Percentiles rank a stretch among this genome's conserved stretches.
Evolutionary conservation across 768 basidiomycete genomes (phyloP).

Genomic region (Kockovaella imperatae): DNA sequence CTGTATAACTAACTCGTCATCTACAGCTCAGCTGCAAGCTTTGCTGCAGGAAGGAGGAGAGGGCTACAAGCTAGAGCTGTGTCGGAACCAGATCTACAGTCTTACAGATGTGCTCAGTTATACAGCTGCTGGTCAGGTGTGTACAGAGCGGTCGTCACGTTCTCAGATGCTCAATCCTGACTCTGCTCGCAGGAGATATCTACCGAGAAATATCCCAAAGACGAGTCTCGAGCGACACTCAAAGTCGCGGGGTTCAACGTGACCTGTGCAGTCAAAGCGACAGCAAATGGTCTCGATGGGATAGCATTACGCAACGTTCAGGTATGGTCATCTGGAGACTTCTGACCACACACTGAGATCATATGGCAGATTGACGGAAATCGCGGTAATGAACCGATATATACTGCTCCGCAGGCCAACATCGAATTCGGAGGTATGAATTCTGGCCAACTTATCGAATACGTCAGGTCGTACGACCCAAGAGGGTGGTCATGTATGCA

Average conservation of each 20-base stretch:
- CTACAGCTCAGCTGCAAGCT: slow-evolving; percentile 22
- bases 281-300: slow-evolving; percentile 52
- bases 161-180: not conserved
- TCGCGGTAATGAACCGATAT: slow-evolving; percentile 51
- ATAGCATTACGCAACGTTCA: slow-evolving; percentile 65
- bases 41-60: slow-evolving; percentile 20
- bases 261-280: slow-evolving; percentile 58
- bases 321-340: slow-evolving; percentile 23
- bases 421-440: slow-evolving; percentile 79
- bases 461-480: slow-evolving; percentile 66
- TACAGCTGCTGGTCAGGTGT: slow-evolving; percentile 50
- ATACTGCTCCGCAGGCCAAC: slow-evolving; percentile 61
- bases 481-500: slow-evolving; percentile 78
- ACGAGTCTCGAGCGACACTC: slow-evolving; percentile 59
- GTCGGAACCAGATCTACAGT: slow-evolving; percentile 57
- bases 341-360: not conserved
- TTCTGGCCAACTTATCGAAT: slow-evolving; percentile 64
- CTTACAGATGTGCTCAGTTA: slow-evolving; percentile 63
- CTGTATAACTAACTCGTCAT: slow-evolving; percentile 26
- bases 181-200: slow-evolving; percentile 61
- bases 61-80: slow-evolving; percentile 63
- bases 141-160: not conserved
- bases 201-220: slow-evolving; percentile 67
- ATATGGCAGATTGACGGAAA: slow-evolving; percentile 62
- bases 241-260: slow-evolving; percentile 57